A percentile compares a stretch with the other conserved stretches of the same genome.
These are phyloP conservation scores for Hyparrhenia diplandra DNA, from an alignment of 176 grass and related monocot species.

Conservation along the genomic window DNA sequence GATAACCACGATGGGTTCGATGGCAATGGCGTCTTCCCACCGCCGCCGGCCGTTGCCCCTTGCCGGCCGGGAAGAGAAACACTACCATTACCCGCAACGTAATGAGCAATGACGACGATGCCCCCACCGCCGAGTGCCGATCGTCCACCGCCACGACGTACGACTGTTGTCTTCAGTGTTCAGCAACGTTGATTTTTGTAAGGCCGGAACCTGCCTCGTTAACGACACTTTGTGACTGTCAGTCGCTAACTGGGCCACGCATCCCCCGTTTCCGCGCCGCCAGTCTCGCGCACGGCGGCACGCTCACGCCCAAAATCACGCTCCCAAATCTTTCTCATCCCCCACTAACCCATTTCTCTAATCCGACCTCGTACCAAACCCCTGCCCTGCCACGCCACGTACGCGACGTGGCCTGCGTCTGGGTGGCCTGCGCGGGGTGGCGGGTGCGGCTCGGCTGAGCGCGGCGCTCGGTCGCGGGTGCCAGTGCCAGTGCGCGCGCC, in stretches of 20 bases:
- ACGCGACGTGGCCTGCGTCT: neutral
- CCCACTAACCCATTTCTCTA: constrained; percentile 4
- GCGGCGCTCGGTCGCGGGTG: neutral
- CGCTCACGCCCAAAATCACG: neutral
- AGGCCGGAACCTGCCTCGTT: neutral
- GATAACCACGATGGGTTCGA: neutral
- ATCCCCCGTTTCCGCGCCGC: constrained; percentile 2
- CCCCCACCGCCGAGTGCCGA: neutral
- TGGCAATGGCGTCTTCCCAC: neutral
- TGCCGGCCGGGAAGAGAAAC: no score
- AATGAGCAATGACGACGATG: no score
- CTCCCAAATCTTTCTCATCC: neutral
- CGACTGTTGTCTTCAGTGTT: neutral
- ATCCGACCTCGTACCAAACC: neutral
- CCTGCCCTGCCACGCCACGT: constrained; percentile 32
- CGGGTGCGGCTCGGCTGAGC: no score
- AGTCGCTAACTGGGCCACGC: neutral
- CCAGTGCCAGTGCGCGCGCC: neutral
- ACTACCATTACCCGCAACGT: no score
- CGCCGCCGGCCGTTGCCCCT: no score
- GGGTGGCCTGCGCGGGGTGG: no score
- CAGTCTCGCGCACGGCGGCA: constrained; percentile 4
- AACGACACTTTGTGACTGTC: neutral
- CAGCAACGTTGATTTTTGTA: neutral
- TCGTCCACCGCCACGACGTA: neutral